Evolutionary conservation across 495 filamentous ascomycete species (phyloP).

Genomic region (Xylaria longipes): DNA sequence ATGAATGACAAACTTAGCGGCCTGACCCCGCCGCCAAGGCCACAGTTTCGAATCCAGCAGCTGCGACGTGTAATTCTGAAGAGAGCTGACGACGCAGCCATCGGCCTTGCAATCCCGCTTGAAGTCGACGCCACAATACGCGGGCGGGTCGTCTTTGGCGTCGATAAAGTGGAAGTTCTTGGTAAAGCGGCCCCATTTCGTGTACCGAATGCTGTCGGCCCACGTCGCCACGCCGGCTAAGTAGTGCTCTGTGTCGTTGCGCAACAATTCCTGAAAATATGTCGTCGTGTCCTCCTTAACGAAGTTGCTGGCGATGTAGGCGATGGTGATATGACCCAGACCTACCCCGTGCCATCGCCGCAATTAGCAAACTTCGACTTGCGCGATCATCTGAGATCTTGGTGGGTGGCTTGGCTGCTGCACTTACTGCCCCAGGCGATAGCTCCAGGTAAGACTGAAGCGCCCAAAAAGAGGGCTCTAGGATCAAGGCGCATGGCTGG

Average conservation of each 20-base stretch:
- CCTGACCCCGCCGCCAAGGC: constrained; percentile 50
- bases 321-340: constrained; percentile 67
- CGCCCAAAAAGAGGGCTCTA: constrained; percentile 32
- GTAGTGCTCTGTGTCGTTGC: constrained; percentile 57
- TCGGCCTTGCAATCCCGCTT: constrained; percentile 64
- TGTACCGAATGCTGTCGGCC: constrained; percentile 68
- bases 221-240: constrained; percentile 67
- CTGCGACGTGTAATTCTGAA: constrained; percentile 64
- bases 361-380: constrained; percentile 20
- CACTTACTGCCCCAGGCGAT: constrained; percentile 48
- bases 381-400: background rate
- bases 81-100: constrained; percentile 68
- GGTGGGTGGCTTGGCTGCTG: background rate
- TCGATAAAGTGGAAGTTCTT: constrained; percentile 75
- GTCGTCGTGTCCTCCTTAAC: constrained; percentile 47
- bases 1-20: constrained; percentile 69
- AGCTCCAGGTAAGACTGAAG: constrained; percentile 39
- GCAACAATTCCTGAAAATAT: constrained; percentile 51
- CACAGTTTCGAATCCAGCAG: constrained; percentile 50
- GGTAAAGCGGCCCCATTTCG: constrained; percentile 61
- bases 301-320: constrained; percentile 57
- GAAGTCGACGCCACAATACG: constrained; percentile 63
- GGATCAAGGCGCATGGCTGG: constrained; percentile 33
- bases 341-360: constrained; percentile 35
- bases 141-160: constrained; percentile 67